Evolutionary conservation across 805 yeast genomes (phyloP).

Genomic region (Metschnikowia similis): DNA sequence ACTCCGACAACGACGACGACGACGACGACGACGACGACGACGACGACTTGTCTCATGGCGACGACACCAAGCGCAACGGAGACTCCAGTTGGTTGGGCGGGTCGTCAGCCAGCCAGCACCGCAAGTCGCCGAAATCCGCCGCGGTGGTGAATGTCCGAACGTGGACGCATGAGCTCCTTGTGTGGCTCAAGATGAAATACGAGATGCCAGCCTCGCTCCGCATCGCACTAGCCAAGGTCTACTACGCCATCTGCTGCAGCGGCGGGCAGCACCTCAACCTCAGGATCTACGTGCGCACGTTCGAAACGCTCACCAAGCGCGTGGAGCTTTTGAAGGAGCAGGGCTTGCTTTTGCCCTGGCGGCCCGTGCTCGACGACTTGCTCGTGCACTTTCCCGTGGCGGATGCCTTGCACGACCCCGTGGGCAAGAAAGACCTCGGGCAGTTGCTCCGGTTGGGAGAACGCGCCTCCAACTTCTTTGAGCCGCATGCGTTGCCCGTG

Average conservation of each 20-base stretch:
- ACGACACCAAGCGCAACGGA: slow-evolving; percentile 32
- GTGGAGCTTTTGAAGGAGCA: slow-evolving; percentile 29
- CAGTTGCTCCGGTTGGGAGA: slow-evolving; percentile 50
- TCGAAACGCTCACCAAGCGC: slow-evolving; percentile 54
- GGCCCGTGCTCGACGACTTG: slow-evolving; percentile 37
- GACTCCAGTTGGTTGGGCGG: slow-evolving; percentile 31
- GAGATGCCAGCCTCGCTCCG: slow-evolving; percentile 69
- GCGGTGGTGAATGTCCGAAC: slow-evolving; percentile 70
- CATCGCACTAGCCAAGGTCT: slow-evolving; percentile 60
- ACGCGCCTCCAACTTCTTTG: slow-evolving; percentile 53
- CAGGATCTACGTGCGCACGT: slow-evolving; percentile 57
- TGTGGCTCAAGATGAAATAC: slow-evolving; percentile 73
- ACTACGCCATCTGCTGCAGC: slow-evolving; percentile 64
- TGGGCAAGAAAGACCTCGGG: slow-evolving; percentile 47
- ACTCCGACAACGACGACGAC: slow-evolving; percentile 30
- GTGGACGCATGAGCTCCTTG: slow-evolving; percentile 83
- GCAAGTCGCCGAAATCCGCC: slow-evolving; percentile 61
- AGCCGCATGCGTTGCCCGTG: slow-evolving; percentile 41
- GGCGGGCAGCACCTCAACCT: slow-evolving; percentile 67
- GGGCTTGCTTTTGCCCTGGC: slow-evolving; percentile 51
- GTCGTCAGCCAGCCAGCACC: slow-evolving; percentile 47
- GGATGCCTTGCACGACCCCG: slow-evolving; percentile 42
- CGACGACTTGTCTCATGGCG: slow-evolving; percentile 15
- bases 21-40: slow-evolving; percentile 43
- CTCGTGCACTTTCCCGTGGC: slow-evolving; percentile 28